These are phyloP conservation scores for Dothistroma pini DNA, from an alignment of 2,329 filamentous ascomycete genomes.

Conservation along the genomic window DNA sequence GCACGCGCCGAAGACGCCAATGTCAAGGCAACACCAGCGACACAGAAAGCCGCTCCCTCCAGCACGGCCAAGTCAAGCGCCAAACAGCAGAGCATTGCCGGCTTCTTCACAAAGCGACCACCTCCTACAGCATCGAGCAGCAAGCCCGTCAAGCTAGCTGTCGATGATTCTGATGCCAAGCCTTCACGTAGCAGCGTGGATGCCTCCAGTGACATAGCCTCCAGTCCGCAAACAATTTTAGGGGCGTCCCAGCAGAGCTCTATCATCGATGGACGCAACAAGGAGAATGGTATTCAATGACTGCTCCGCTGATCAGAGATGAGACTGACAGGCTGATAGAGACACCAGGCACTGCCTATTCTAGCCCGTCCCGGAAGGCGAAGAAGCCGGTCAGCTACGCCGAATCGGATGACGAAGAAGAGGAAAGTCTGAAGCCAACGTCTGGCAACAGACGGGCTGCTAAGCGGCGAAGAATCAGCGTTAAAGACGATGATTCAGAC, in stretches of 20 bases:
- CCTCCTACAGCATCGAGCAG: slow-evolving; percentile 47
- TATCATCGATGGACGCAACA: slow-evolving; percentile 48
- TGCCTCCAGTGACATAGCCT: slow-evolving; percentile 17
- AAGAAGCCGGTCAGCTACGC: slow-evolving; percentile 73
- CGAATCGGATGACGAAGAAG: slow-evolving; percentile 71
- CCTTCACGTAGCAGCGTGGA: slow-evolving; percentile 34
- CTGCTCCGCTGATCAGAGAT: slow-evolving; percentile 21
- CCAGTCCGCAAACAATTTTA: slow-evolving; percentile 20
- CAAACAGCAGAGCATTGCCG: slow-evolving; percentile 69
- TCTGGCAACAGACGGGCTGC: slow-evolving; percentile 44
- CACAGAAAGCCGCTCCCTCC: slow-evolving; percentile 42
- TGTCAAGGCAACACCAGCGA: slow-evolving; percentile 13
- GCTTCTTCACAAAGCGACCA: slow-evolving; percentile 66
- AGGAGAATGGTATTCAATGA: slow-evolving; percentile 46
- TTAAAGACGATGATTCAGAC: slow-evolving; percentile 63
- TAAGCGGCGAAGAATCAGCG: slow-evolving; percentile 60
- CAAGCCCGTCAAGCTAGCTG: slow-evolving; percentile 32
- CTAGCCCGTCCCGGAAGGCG: slow-evolving; percentile 74
- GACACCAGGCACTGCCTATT: slow-evolving; percentile 47
- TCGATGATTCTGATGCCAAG: slow-evolving; percentile 26
- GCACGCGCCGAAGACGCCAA: slow-evolving; percentile 9
- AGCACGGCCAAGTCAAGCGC: slow-evolving; percentile 47
- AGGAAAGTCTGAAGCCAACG: slow-evolving; percentile 63
- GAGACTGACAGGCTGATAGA: slow-evolving; percentile 45
- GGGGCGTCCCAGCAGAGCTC: slow-evolving; percentile 50